Base-by-base conservation (phyloP, 768 basidiomycete genomes). In the Ephemerocybe angulata region DNA sequence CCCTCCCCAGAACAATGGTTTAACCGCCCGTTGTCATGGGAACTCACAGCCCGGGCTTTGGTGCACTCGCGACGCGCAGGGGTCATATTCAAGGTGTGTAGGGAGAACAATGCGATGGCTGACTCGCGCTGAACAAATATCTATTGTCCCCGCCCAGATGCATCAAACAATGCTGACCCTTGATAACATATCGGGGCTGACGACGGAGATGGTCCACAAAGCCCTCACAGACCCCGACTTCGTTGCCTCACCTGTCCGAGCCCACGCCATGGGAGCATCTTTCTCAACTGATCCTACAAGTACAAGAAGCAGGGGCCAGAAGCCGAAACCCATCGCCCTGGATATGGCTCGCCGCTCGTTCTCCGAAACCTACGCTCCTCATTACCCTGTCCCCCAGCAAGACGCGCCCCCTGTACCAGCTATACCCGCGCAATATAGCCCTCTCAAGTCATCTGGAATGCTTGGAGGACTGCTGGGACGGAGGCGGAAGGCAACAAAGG, bases 41-140 rank as follows among this genome's bases (percentile, higher is more conserved):
- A 49, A 59, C 54, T n/a, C n/a, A n/a, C n/a, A 80, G 80, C 79
- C 13, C 71, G 76, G 33, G 72, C 72, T 3, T 67, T 79, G 28
- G 78, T 80, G 10, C 75, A 79, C 59, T 76, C 79, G 12, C 72
- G 79, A 50, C 71, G 78, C 8, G 63, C 81, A 52, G 76, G 76
- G 17, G 68, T 68, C 27, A 65, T 77, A 47, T 77, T 80, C 61
- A 76, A 75, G 68, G 80, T 79, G 53, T 53, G 65, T 63, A 60
- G 60, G 56, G 56, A 61, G 41, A 53, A 31, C 57, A 35, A 50
- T 55, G 29, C 51, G 35, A 27, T 19, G 38, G 27, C 40, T n/a
- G 49, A 41, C 40, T 19, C 33, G 8, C 35, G 24, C 29, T 42
- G 13, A 24, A 10, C 30, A 50, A 56, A 62, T 65, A 60, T 63